Conservation (phyloP, 2,329 filamentous ascomycete species). For the Helotiales sp. region DNA sequence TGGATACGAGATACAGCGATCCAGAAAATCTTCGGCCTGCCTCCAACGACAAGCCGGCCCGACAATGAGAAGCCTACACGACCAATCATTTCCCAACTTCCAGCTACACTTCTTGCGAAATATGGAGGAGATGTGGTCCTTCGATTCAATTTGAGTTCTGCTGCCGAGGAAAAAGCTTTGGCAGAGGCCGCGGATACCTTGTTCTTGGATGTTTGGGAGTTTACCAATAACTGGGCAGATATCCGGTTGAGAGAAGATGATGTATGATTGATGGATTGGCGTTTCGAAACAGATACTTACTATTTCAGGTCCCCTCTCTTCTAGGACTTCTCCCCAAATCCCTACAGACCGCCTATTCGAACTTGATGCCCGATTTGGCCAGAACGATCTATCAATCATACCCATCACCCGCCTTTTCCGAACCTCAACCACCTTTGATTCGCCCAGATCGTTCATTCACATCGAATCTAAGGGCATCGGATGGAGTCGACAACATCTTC, state of each 20-base stretch:
- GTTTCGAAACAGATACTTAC: conserved; percentile 19
- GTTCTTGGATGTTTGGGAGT: conserved; percentile 90
- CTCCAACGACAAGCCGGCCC: conserved; percentile 34
- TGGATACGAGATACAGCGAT: conserved; percentile 57
- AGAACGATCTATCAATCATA: conserved; percentile 79
- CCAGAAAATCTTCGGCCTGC: conserved; percentile 55
- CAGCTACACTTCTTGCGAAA: conserved; percentile 45
- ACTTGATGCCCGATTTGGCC: conserved; percentile 80
- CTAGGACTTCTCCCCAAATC: conserved; percentile 78
- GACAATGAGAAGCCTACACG: conserved; percentile 24
- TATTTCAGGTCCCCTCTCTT: conserved; percentile 66
- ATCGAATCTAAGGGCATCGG: conserved; percentile 37
- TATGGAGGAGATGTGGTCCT: conserved; percentile 88
- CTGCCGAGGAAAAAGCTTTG: conserved; percentile 71
- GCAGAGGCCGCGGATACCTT: conserved; percentile 75
- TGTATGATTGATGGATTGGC: conserved; percentile 51
- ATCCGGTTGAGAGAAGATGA: conserved; percentile 78
- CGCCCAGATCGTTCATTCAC: conserved; percentile 41
- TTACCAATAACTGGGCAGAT: conserved; percentile 81
- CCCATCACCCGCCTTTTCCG: conserved; percentile 45
- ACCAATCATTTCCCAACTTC: conserved; percentile 42
- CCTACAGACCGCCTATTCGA: conserved; percentile 72
- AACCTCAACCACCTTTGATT: conserved; percentile 30
- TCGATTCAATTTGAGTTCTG: conserved; percentile 78
- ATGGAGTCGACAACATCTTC: conserved; percentile 72